Base-by-base conservation (phyloP, 2,329 filamentous ascomycete genomes). In the Ophiostoma angusticollis region DNA sequence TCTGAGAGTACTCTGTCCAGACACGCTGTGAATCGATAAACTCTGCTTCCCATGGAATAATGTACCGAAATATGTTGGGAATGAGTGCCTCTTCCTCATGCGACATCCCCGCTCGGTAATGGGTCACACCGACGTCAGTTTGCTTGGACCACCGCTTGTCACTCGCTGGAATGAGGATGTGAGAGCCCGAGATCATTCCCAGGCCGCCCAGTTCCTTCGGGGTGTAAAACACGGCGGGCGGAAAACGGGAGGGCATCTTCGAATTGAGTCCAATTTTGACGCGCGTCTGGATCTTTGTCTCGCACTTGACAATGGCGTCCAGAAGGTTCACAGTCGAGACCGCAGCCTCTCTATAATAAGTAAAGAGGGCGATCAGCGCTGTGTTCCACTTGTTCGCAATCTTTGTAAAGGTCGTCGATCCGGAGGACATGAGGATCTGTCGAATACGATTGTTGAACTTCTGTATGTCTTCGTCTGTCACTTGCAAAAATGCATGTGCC, bases 371-470 rank as follows among this genome's bases (percentile, higher is more conserved):
- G 53, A 98, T 98, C 49, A 98, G 62, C 1, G 85, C 91, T 0
- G 91, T 98, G 61, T 98, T 98, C 91, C 93, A 98, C 64, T 98
- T 98, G 64, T 98, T 98, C 33, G 93, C 91, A 54, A 98, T 98
- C 72, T 98, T 98, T 32, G 91, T 98, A 63, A 98, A 98, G 0
- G 91, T 98, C 0, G 91, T 98, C 5, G 85, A 94, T n/a, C 91
- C 93, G 42, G 91, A 96, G 9, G 89, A 96, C 91, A 98, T 98
- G 41, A 98, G 70, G 56, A 98, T 98, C 55, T 98, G 91, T 43
- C 91, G 78, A 54, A 98, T 98, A 30, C 93, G 80, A 59, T 98
- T 98, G 63, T 98, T 98, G 70, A 98, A 98, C 61, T 96, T 96
- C 49, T 89, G 82, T 35, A 98, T 89, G 54, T 98, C 91, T 55